Base-by-base conservation (phyloP, 2,329 filamentous ascomycete genomes). In the Ascochyta rabiei region DNA sequence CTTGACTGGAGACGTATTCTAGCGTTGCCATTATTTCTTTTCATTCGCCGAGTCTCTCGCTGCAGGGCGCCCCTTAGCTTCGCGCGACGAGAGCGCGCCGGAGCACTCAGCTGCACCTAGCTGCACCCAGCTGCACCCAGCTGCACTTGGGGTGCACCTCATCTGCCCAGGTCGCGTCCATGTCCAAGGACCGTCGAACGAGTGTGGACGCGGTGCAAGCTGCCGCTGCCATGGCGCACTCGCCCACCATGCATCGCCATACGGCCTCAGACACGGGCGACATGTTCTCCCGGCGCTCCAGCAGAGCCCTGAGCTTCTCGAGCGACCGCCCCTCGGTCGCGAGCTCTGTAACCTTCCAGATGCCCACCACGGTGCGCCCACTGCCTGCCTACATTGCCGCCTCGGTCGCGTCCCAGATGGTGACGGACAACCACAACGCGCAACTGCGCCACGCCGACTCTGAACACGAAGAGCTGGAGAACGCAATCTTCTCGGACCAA, bases 381-480 rank as follows among this genome's bases (percentile, higher is more conserved):
- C 81, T 89, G 62, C 88, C 95, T 26, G 90, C 87, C 16, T 99
- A 96, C 77, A 93, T 99, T 68, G 93, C 93, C 41, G 82, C 86
- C 28, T 89, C 91, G 40, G 91, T 93, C 54, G 95, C 93, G 46
- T 92, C 91, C 16, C 91, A 97, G 73, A 93, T 96, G 59, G 88
- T 98, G 64, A 93, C 91, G 54, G 91, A 92, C 70, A 89, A 96
- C 70, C 89, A 95, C 76, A 90, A 93, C 69, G 86, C 84, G 62
- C 87, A 89, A 69, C 83, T 87, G 54, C 85, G 87, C 63, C 80
- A 86, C 45, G 85, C 87, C 67, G 86, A 90, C 68, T 84, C 89
- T 58, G 83, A 89, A 62, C 45, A 56, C 33, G 65, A 68, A 1
- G 84, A 84, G 4, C 82, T 83, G 53, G 88, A 90, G 63, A 86